Percentiles rank a stretch among this genome's conserved stretches.
Conservation (phyloP, 805 yeast species). For the Ogataea nakhonphanomensis region DNA sequence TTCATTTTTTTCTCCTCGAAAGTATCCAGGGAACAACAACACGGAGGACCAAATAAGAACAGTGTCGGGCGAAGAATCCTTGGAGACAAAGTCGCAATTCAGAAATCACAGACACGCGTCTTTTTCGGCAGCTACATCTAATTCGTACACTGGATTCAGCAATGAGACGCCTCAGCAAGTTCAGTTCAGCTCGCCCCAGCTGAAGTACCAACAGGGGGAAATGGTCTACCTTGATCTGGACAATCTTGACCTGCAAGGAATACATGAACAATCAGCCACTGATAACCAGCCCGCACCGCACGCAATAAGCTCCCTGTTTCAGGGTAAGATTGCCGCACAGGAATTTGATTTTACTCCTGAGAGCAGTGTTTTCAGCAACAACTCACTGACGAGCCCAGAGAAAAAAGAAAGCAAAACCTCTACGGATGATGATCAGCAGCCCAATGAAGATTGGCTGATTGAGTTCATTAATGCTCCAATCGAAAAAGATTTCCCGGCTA, state of each 20-base stretch:
- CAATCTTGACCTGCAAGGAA: conserved; percentile 23
- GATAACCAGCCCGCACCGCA: conserved; percentile 9
- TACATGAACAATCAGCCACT: conserved; percentile 18
- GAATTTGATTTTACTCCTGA: conserved; percentile 15
- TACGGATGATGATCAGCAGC: conserved; percentile 4
- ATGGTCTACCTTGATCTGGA: conserved; percentile 34
- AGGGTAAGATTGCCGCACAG: conserved; percentile 5
- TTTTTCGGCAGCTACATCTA: conserved; percentile 61
- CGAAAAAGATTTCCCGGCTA: conserved; percentile 52
- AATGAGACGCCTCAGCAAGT: conserved; percentile 63
- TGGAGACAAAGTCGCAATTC: conserved; percentile 13
- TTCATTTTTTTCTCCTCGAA: conserved; percentile 19
- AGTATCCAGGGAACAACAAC: conserved; percentile 7
- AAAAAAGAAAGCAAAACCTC: conserved; percentile 8
- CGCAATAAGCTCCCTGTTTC: conserved; percentile 10
- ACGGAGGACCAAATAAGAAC: conserved; percentile 8
- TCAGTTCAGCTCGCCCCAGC: conserved; percentile 79
- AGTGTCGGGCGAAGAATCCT: conserved; percentile 1
- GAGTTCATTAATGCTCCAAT: conserved; percentile 68
- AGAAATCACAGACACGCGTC: conserved; percentile 48
- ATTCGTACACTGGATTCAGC: conserved; percentile 50
- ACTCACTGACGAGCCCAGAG: conserved; percentile 8
- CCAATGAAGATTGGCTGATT: conserved; percentile 57
- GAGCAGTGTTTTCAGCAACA: conserved; percentile 7
- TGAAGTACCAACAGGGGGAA: conserved; percentile 30